These are phyloP conservation scores for Musa itinerans DNA, from an alignment of 176 grass and related monocot genomes.

Conservation along the genomic window DNA sequence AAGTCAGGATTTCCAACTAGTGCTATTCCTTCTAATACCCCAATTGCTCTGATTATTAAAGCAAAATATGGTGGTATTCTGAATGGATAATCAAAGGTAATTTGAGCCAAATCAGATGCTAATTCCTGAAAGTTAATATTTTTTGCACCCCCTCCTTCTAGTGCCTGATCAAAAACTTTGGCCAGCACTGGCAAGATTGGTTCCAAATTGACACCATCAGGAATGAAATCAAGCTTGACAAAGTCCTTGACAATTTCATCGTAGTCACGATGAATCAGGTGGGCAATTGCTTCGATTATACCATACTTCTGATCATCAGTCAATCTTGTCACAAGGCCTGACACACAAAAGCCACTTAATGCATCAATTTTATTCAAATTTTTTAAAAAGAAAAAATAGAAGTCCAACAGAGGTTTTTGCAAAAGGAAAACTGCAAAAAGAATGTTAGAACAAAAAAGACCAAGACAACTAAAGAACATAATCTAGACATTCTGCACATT, in stretches of 20 bases:
- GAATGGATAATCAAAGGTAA: slow-evolving; percentile 99
- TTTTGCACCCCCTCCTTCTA: slow-evolving; percentile 96
- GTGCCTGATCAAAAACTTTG: slow-evolving; percentile 97
- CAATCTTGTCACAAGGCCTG: slow-evolving; percentile 92
- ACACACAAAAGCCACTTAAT: slow-evolving; percentile 6
- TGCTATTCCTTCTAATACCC: slow-evolving; percentile 94
- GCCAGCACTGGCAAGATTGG: slow-evolving; percentile 89
- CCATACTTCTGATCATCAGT: slow-evolving; percentile 96
- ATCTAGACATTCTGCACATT: too few relatives aligned
- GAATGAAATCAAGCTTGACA: slow-evolving; percentile 93
- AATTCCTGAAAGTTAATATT: slow-evolving; percentile 98
- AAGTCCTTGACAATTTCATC: slow-evolving; percentile 89
- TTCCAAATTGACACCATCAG: slow-evolving; percentile 86
- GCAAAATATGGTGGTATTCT: slow-evolving; percentile 96
- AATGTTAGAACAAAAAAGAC: background rate
- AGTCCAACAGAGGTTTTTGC: background rate
- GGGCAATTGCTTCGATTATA: slow-evolving; percentile 98
- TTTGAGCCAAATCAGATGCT: slow-evolving; percentile 91
- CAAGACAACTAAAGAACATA: background rate
- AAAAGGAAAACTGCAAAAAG: background rate
- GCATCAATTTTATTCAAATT: background rate
- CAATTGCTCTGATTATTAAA: slow-evolving; percentile 96
- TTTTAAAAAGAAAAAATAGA: slow-evolving; percentile 4
- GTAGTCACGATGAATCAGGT: slow-evolving; percentile 98
- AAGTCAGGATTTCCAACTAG: slow-evolving; percentile 98